Conservation (phyloP, 139 green algal species). For the Haematococcus sp. region DNA sequence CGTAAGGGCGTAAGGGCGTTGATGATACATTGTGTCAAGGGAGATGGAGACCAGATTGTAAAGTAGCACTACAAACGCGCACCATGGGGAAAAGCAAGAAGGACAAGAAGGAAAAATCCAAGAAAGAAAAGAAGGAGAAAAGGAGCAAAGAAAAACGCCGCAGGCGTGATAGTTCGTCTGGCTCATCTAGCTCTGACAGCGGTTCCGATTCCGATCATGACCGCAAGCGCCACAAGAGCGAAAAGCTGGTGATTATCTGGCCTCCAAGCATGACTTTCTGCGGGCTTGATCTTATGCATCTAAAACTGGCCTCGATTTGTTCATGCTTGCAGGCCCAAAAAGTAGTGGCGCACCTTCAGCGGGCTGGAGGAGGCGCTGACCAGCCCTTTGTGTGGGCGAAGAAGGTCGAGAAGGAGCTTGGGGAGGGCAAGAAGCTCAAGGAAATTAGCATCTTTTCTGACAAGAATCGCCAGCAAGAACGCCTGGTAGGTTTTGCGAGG, state of each 20-base stretch:
- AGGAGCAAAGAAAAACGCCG: slow-evolving; percentile 15
- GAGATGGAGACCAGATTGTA: too few species aligned
- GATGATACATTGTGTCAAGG: too few species aligned
- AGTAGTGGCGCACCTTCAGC: slow-evolving; percentile 37
- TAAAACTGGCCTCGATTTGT: background rate
- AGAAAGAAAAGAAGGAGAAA: slow-evolving; percentile 39
- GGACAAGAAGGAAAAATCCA: slow-evolving; percentile 33
- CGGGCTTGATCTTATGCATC: background rate
- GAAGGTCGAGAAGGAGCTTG: slow-evolving; percentile 91
- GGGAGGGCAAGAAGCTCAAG: slow-evolving; percentile 43
- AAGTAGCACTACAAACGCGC: background rate
- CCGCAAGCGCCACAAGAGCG: slow-evolving; percentile 20
- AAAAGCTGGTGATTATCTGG: slow-evolving; percentile 41
- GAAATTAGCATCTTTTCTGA: slow-evolving; percentile 40
- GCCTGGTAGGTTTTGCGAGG: slow-evolving; percentile 61
- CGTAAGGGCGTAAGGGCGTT: too few species aligned
- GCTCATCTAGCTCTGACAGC: slow-evolving; percentile 15
- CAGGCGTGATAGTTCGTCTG: background rate
- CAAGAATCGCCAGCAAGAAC: slow-evolving; percentile 73
- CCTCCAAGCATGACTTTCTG: too few species aligned
- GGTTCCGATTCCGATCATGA: slow-evolving; percentile 32
- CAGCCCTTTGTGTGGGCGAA: slow-evolving; percentile 91
- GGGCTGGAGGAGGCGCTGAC: slow-evolving; percentile 9
- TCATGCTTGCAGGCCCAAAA: slow-evolving; percentile 20
- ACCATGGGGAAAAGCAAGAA: slow-evolving; percentile 27